Percentiles rank a stretch among this genome's conserved stretches.
Evolutionary conservation across 768 basidiomycete genomes (phyloP).

Genomic region (Lactifluus pinguis): DNA sequence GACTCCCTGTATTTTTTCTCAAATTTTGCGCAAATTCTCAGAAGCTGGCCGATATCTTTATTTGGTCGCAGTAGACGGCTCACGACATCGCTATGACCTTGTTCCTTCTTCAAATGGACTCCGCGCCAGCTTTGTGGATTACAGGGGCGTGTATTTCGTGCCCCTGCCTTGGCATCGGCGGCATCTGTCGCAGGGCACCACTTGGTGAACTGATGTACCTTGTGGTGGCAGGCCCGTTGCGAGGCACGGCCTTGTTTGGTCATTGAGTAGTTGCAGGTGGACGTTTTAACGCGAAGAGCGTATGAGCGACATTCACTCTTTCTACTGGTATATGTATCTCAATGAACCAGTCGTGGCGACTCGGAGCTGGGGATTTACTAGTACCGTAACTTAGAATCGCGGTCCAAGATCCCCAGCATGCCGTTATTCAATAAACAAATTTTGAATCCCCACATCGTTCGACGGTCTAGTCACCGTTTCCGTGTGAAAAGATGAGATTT

Average conservation of each 20-base stretch:
- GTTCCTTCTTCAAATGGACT: background rate
- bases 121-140: background rate
- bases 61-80: background rate
- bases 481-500: background rate
- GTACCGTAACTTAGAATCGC: background rate
- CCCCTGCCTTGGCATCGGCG: background rate
- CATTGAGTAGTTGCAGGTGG: background rate
- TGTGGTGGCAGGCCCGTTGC: background rate
- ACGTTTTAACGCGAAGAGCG: background rate
- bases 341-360: background rate
- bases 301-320: background rate
- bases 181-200: background rate
- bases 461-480: background rate
- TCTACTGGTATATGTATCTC: background rate
- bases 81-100: background rate
- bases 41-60: background rate
- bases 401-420: background rate
- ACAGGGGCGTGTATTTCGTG: background rate
- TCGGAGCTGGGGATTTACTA: background rate
- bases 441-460: background rate
- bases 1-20: background rate
- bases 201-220: background rate
- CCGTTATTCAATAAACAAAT: background rate
- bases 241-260: conserved; percentile 1
- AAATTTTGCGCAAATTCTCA: background rate